Percentiles rank a stretch among this genome's conserved stretches.
Conservation (phyloP, 306 rosid species). For the Oxytropis ochrocephala region DNA sequence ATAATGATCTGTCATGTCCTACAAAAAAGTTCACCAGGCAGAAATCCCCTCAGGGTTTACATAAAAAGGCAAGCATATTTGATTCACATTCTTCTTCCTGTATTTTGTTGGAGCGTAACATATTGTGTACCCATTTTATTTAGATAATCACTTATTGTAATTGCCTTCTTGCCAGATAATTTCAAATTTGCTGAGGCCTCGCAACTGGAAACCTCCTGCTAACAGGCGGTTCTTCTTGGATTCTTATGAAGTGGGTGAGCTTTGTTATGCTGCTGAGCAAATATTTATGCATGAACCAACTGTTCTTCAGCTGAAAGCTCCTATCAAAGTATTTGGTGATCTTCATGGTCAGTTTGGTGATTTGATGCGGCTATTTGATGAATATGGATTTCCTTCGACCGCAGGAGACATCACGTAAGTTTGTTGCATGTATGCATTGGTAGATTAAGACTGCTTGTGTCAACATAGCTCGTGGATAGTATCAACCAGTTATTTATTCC, state of each 20-base stretch:
- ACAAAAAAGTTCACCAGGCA: constrained; percentile 84
- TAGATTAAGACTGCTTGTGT: constrained; percentile 7
- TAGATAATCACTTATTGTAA: constrained; percentile 5
- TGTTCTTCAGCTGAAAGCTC: constrained; percentile 98
- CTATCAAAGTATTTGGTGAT: constrained; percentile 95
- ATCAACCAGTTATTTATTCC: neutral
- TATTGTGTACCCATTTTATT: neutral
- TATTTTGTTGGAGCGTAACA: neutral
- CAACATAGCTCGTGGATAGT: neutral
- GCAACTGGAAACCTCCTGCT: constrained; percentile 94
- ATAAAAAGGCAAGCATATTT: constrained; percentile 68
- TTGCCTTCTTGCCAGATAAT: constrained; percentile 57
- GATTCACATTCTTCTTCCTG: neutral
- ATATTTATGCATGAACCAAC: constrained; percentile 95
- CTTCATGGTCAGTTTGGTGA: constrained; percentile 99
- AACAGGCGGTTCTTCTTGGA: constrained; percentile 93
- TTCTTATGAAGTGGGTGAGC: constrained; percentile 99
- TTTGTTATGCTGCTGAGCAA: constrained; percentile 98
- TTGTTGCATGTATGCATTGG: constrained; percentile 15
- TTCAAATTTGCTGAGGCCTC: constrained; percentile 78
- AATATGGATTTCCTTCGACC: constrained; percentile 98
- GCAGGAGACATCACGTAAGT: constrained; percentile 99
- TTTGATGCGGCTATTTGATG: constrained; percentile 97
- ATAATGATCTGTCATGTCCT: constrained; percentile 67
- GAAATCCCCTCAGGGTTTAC: constrained; percentile 95